phyloP scores from a whole-genome alignment of 169 alveolate genomes.

The Plasmodium chabaudi region DNA sequence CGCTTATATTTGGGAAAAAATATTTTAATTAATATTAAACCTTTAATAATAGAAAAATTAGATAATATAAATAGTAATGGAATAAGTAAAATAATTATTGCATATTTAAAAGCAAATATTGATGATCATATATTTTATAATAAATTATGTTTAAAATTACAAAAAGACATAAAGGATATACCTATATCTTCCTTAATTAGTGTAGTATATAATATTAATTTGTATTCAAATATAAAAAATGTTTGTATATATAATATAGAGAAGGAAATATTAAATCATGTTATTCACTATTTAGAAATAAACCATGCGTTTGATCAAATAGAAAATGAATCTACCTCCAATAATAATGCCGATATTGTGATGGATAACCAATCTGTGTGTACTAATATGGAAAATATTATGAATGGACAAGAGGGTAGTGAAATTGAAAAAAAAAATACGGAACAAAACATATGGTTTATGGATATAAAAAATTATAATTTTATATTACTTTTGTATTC shows the following conservation, averaged over 20 bases:
- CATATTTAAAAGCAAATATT: conserved; percentile 58
- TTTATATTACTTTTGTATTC: conserved; percentile 49
- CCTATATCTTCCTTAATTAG: conserved; percentile 26
- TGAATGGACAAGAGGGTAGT: background rate
- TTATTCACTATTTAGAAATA: background rate
- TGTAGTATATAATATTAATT: conserved; percentile 30
- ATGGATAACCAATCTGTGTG: background rate
- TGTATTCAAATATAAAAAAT: conserved; percentile 24
- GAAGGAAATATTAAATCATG: conserved; percentile 9
- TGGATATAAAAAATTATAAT: conserved; percentile 34
- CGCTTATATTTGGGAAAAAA: conserved; percentile 55
- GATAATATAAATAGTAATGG: conserved; percentile 10
- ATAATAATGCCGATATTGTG: background rate
- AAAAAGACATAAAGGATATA: conserved; percentile 12
- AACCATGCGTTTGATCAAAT: no score
- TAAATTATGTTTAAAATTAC: conserved; percentile 17
- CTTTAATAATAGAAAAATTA: conserved; percentile 12
- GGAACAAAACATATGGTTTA: background rate
- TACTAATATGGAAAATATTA: background rate
- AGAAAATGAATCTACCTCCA: background rate
- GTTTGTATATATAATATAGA: conserved; percentile 21
- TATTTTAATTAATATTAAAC: conserved; percentile 30
- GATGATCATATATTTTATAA: conserved; percentile 33
- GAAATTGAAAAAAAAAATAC: background rate
- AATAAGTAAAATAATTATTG: conserved; percentile 16